Evolutionary conservation across 78 protist species (phyloP), one percentile per base, ranked within the genome.

Genomic region (Corallochytrium limacisporum): DNA sequence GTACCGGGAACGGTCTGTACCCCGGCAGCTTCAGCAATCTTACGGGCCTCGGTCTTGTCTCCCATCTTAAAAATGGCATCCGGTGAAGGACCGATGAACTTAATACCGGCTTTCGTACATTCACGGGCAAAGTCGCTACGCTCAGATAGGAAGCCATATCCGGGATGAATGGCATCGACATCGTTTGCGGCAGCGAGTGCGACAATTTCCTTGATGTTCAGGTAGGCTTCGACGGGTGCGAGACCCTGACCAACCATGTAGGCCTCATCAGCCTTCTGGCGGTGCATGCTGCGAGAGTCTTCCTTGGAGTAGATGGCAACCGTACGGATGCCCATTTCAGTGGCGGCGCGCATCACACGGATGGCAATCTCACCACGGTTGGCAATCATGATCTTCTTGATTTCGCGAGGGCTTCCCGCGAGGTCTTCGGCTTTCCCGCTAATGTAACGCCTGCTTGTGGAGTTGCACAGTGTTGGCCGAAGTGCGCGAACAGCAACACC

Each of bases 341-440:
- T 22, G 63, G 95, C 91, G 5, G 98, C 86, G n/a, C 75, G 57
- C 29, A 79, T 69, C 39, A 95, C 87, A n/a, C 98, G 83, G 79
- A 91, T 81, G 26, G 98, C 94, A 69, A 94, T 94, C 67, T 94
- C 98, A n/a, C 98, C 98, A 37, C 97, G 79, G 72, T 94, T 91
- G 62, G 96, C 95, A 32, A 91, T 62, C 46, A 93, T 75, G 18
- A 93, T 78, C 65, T 87, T 89, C 50, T 79, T 80, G 46, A 81
- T 61, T 9, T 20, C 24, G 46, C 46, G 46, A n/a, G n/a, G n/a
- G n/a, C n/a, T n/a, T n/a, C n/a, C n/a, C n/a, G n/a, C n/a, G n/a
- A n/a, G n/a, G n/a, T n/a, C n/a, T n/a, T n/a, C n/a, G n/a, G n/a
- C n/a, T n/a, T n/a, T n/a, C n/a, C n/a, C n/a, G n/a, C n/a, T n/a